Evolutionary conservation across 2,329 filamentous ascomycete genomes (phyloP), one percentile per base, ranked within the genome.

Genomic region (Tolypocladium amazonense): DNA sequence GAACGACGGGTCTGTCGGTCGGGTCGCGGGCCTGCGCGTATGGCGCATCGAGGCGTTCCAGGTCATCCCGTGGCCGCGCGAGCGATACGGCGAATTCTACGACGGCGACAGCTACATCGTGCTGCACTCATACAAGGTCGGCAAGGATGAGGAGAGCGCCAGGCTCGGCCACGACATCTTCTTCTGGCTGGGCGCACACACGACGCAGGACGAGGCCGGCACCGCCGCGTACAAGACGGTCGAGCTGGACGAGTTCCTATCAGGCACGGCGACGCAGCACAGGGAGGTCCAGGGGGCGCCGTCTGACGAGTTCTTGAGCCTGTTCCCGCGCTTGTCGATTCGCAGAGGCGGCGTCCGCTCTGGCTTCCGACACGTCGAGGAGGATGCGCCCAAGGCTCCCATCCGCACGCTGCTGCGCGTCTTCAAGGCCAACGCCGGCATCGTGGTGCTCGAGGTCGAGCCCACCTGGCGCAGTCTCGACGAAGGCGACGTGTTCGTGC

Each of bases 151-250:
- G 2, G 58, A 71, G 4, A 62, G 65, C 38, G 69, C 79, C 61
- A 78, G 75, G 65, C 73, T 87, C 5, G 75, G 73, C 50, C 85
- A 88, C 65, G 85, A 88, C 56, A 80, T 88, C 66, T 88, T 86
- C 76, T 88, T 88, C 74, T 89, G 85, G 86, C 78, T 88, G 0
- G 86, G 86, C 5, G 76, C 72, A 57, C 81, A 87, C 67, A 88
- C 85, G 0, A 80, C 82, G 2, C 84, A 88, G 72, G 86, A 88
- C 63, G 86, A 89, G 72, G 85, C 85, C 2, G 86, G 86, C 20
- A 84, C 82, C 0, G 86, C 86, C 0, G 86, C 86, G 2, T 87
- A 89, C 74, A 89, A 88, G 75, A 87, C 86, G 0, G 85, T 88
- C 30, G 86, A 88, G 71, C 76, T 89, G 20, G 86, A 88, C 65